These are phyloP conservation scores for Coniferiporia sulphurascens DNA, from an alignment of 1,284 basidiomycete genomes.

Conservation along the genomic window DNA sequence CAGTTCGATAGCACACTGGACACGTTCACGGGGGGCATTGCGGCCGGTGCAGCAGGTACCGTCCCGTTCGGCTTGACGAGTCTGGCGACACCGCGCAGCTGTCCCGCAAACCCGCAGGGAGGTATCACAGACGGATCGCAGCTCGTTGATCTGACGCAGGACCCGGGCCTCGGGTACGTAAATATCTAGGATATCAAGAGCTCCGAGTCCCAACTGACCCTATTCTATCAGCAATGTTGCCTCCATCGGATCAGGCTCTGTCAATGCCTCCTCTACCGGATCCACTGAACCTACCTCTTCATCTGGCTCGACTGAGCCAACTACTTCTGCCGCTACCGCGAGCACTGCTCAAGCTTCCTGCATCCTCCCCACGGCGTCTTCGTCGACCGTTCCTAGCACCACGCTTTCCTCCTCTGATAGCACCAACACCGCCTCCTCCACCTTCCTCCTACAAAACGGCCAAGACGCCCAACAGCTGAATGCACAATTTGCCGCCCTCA, in stretches of 20 bases:
- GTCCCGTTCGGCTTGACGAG: constrained; percentile 40
- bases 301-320: too few relatives aligned
- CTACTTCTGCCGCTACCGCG: too few relatives aligned
- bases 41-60: constrained; percentile 37
- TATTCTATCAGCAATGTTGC: too few relatives aligned
- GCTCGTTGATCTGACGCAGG: constrained; percentile 20
- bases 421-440: constrained; percentile 4
- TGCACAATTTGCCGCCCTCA: constrained; percentile 19
- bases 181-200: too few relatives aligned
- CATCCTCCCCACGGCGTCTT: too few relatives aligned
- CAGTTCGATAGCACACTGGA: constrained; percentile 47
- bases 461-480: constrained; percentile 22
- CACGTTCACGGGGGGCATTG: constrained; percentile 38
- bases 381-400: background rate
- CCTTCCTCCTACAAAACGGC: constrained; percentile 22
- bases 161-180: constrained; percentile 21
- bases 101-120: constrained; percentile 40
- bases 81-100: constrained; percentile 43
- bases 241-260: too few relatives aligned
- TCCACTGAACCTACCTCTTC: too few relatives aligned
- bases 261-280: too few relatives aligned
- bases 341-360: too few relatives aligned
- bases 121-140: constrained; percentile 28
- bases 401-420: background rate
- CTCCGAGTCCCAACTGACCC: too few relatives aligned